Percentiles rank a stretch among this genome's conserved stretches.
These are phyloP conservation scores for Kodamaea hsintzibuensis DNA, from an alignment of 805 yeast genomes.

Conservation along the genomic window DNA sequence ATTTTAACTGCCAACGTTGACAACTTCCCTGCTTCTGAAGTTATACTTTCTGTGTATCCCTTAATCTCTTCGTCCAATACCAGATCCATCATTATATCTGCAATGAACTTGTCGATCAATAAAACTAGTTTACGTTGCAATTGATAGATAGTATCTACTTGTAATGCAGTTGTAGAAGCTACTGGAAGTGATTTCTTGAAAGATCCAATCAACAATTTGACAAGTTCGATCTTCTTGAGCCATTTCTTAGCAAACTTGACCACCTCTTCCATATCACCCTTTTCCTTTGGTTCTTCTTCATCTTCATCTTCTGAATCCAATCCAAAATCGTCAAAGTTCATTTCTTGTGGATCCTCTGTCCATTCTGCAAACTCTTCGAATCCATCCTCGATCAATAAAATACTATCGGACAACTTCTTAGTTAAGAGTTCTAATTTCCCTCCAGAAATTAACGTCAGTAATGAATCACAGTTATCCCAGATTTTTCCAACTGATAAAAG, in stretches of 20 bases:
- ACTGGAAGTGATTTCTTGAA: slow-evolving; percentile 58
- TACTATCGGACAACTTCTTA: slow-evolving; percentile 43
- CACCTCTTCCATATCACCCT: slow-evolving; percentile 28
- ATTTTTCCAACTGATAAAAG: slow-evolving; percentile 63
- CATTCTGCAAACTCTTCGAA: slow-evolving; percentile 69
- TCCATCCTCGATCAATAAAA: slow-evolving; percentile 57
- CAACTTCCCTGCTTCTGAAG: slow-evolving; percentile 27
- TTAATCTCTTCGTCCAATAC: slow-evolving; percentile 39
- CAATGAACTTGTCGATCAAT: slow-evolving; percentile 58
- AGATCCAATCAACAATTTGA: slow-evolving; percentile 59
- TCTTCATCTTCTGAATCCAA: slow-evolving; percentile 33
- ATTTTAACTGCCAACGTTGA: slow-evolving; percentile 44
- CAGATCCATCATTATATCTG: slow-evolving; percentile 52
- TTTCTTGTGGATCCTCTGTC: slow-evolving; percentile 58
- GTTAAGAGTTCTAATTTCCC: slow-evolving; percentile 60
- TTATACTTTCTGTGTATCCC: slow-evolving; percentile 23
- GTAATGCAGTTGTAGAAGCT: slow-evolving; percentile 35
- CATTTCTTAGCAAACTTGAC: slow-evolving; percentile 47
- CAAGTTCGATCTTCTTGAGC: slow-evolving; percentile 53
- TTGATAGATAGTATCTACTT: slow-evolving; percentile 48
- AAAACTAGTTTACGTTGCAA: slow-evolving; percentile 46
- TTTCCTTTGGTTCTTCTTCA: slow-evolving; percentile 24
- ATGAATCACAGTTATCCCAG: slow-evolving; percentile 65
- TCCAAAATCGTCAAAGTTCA: slow-evolving; percentile 48
- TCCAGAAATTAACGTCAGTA: slow-evolving; percentile 40